A percentile compares a stretch with the other conserved stretches of the same genome.
Conservation (phyloP, 768 basidiomycete genomes). For the Hortiboletus campestris region DNA sequence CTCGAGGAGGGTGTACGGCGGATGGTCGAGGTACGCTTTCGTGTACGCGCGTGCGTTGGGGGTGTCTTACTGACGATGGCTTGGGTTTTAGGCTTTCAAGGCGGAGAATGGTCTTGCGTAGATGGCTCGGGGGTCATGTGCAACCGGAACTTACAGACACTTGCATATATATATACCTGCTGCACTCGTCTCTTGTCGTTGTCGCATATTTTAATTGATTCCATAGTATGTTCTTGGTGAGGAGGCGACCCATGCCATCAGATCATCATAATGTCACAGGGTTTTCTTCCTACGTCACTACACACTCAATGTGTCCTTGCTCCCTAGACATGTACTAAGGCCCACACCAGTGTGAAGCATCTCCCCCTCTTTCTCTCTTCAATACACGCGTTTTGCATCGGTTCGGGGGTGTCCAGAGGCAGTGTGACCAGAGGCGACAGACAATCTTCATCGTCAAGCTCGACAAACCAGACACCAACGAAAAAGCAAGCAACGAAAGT, state of each 20-base stretch:
- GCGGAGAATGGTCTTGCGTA: constrained; percentile 30
- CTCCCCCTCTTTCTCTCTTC: too few species aligned
- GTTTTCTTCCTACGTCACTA: too few species aligned
- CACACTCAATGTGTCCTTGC: too few species aligned
- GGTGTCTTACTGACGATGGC: background rate
- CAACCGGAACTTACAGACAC: background rate
- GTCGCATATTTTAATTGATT: background rate
- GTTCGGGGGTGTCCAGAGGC: too few species aligned
- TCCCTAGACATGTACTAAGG: too few species aligned
- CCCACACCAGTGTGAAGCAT: too few species aligned
- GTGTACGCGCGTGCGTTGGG: background rate
- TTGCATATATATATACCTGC: constrained; percentile 4
- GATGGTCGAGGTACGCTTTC: constrained; percentile 65
- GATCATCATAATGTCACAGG: too few species aligned
- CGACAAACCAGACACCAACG: too few species aligned
- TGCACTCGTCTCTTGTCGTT: background rate
- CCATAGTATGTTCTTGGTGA: too few species aligned
- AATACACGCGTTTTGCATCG: too few species aligned
- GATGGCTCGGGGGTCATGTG: background rate
- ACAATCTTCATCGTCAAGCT: background rate
- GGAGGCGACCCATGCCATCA: too few species aligned
- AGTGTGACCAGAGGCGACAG: too few species aligned
- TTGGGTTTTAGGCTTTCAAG: constrained; percentile 27
- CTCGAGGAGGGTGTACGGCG: constrained; percentile 82
- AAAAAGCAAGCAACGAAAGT: background rate